Evolutionary conservation across 2,329 filamentous ascomycete species (phyloP), one percentile per base, ranked within the genome.

Genomic region (Ophiostoma triangulosporum): DNA sequence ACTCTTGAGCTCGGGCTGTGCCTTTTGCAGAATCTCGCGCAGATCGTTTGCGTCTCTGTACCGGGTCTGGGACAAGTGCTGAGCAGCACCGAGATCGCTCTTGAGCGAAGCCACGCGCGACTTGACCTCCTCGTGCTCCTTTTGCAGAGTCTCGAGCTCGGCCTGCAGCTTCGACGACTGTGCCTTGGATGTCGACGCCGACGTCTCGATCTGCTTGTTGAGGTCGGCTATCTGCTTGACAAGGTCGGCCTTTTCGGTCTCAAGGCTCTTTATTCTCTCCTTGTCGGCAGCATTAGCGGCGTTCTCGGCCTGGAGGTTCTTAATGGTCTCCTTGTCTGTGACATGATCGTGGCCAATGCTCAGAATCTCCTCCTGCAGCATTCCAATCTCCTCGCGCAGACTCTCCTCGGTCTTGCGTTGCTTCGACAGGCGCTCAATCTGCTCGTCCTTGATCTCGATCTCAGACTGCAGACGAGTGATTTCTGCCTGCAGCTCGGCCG

Each of bases 1-100:
- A 45, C 73, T 83, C 64, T 84, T 85, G 24, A 97, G 71, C 67
- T 98, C 91, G 0, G 88, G 86, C 63, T 96, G 90, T 0, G 86
- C 78, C 65, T 93, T 94, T 59, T 89, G 83, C 29, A 96, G 68
- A 2, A 90, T 74, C 57, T 91, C 86, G 20, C 84, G 78, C 46
- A 95, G 71, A 27, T 95, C 86, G 0, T 83, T 83, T 1, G 96
- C 71, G 56, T 97, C 90, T 66, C 89, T 95, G 72, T 89, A 97
- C 29, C 93, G 78, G 15, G 80, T 84, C 57, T 94, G 84, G 0
- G 93, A 88, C 12, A 97, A 76, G 66, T 94, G 82, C 64, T 96
- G 83, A 0, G 90, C 85, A 2, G 89, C 89, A 2, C 82, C 84
- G 3, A 97, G 75, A 63, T 98, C 91, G 0, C 84, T 87, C 63